Conservation (phyloP, 1,139 yeast genomes). For the Diutina siamensis region DNA sequence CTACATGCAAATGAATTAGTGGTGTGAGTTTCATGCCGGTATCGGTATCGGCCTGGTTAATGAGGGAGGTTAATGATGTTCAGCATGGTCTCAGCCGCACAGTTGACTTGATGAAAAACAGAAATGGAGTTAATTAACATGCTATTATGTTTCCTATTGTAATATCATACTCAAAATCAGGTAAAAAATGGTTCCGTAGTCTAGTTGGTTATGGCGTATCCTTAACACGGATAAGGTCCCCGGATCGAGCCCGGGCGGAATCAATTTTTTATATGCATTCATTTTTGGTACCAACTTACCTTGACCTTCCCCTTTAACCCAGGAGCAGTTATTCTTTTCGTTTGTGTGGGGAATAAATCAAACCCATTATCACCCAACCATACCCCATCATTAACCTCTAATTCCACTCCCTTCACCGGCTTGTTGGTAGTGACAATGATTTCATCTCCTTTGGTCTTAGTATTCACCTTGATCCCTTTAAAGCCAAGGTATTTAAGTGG, state of each 20-base stretch:
- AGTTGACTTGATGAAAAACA: too few relatives aligned
- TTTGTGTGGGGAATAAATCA: slow-evolving; percentile 30
- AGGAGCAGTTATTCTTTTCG: slow-evolving; percentile 10
- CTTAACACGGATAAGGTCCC: neutral
- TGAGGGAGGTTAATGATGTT: too few relatives aligned
- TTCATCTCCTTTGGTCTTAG: neutral
- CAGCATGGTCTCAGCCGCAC: too few relatives aligned
- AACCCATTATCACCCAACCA: slow-evolving; percentile 29
- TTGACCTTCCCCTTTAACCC: neutral
- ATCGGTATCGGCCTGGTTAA: too few relatives aligned
- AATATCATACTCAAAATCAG: too few relatives aligned
- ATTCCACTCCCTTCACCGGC: slow-evolving; percentile 31
- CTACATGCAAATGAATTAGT: too few relatives aligned
- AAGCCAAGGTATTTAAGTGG: slow-evolving; percentile 31
- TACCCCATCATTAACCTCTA: slow-evolving; percentile 14
- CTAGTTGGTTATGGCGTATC: neutral
- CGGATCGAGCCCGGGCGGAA: neutral
- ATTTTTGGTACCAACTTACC: neutral
- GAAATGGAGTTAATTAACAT: too few relatives aligned
- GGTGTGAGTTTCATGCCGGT: too few relatives aligned
- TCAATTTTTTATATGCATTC: neutral
- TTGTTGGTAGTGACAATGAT: slow-evolving; percentile 15
- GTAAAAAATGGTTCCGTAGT: neutral
- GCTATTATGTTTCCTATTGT: too few relatives aligned
- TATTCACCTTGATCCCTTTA: neutral